These are phyloP conservation scores for Erythrobasidium yunnanense DNA, from an alignment of 768 basidiomycete species.

Conservation along the genomic window DNA sequence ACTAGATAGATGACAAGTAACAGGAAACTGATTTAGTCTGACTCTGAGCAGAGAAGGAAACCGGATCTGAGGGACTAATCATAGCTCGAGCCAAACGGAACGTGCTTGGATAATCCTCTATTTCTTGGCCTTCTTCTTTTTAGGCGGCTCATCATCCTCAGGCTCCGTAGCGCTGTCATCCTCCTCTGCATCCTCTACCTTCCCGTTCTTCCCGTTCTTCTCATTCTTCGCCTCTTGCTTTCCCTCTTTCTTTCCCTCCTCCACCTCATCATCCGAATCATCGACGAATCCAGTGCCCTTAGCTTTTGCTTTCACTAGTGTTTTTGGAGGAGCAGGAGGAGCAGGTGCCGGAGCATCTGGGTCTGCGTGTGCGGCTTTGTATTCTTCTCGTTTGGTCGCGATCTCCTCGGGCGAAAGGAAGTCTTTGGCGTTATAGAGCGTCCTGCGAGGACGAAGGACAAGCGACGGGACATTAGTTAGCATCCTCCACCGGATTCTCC, in stretches of 20 bases:
- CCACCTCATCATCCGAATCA: not conserved
- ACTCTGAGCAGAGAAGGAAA: too few relatives aligned
- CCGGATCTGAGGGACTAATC: too few relatives aligned
- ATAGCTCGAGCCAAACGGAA: too few relatives aligned
- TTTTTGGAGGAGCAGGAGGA: not conserved
- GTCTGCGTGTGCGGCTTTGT: not conserved
- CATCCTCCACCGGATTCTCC: not conserved
- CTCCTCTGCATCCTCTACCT: not conserved
- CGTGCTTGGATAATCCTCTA: too few relatives aligned
- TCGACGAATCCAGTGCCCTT: constrained; percentile 19
- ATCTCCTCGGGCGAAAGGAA: constrained; percentile 30
- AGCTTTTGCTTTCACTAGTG: constrained; percentile 25
- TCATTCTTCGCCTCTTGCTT: not conserved
- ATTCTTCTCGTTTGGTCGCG: not conserved
- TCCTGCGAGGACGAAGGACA: too few relatives aligned
- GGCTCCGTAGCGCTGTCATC: not conserved
- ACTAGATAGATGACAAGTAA: too few relatives aligned
- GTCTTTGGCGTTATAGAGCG: constrained; percentile 5
- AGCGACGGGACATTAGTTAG: not conserved
- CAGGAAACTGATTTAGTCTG: too few relatives aligned
- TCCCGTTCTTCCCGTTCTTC: not conserved
- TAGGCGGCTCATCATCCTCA: not conserved
- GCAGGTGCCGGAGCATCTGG: not conserved
- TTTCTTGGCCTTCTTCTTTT: not conserved
- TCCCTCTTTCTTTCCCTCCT: not conserved